A percentile compares a stretch with the other conserved stretches of the same genome.
Conservation (phyloP, 1,284 basidiomycete species). For the Anthracocystis panici-leucophaei region DNA sequence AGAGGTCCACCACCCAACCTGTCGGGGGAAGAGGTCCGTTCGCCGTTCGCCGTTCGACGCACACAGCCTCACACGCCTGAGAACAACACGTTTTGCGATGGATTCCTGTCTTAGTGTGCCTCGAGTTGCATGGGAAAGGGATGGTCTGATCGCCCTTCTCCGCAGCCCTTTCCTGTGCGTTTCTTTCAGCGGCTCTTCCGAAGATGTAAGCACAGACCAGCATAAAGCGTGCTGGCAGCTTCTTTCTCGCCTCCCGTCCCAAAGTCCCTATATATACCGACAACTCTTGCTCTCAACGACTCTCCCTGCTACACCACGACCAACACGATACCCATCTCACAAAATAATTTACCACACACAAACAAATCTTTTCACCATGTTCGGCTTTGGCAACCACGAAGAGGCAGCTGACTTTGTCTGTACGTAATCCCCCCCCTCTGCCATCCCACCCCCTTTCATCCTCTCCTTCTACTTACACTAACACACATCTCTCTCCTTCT, state of each 20-base stretch:
- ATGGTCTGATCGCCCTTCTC: constrained; percentile 2
- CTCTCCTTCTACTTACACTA: neutral
- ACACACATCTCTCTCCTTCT: neutral
- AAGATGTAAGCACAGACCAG: neutral
- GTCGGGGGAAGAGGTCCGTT: too few species aligned
- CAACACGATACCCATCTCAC: neutral
- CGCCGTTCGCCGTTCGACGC: too few species aligned
- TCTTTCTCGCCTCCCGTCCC: too few species aligned
- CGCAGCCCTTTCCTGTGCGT: too few species aligned
- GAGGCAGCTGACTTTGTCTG: constrained; percentile 54
- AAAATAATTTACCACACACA: neutral
- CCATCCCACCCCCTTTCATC: neutral
- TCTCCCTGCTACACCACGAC: neutral
- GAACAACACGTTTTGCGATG: too few species aligned
- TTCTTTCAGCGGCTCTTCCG: neutral
- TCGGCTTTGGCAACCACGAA: constrained; percentile 54
- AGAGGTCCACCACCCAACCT: too few species aligned
- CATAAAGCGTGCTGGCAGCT: neutral
- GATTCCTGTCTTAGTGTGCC: too few species aligned
- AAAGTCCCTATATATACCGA: constrained; percentile 14
- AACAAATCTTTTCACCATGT: constrained; percentile 18
- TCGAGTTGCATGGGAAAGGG: too few species aligned
- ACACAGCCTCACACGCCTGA: too few species aligned
- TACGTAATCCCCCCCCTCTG: constrained; percentile 17
- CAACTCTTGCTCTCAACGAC: neutral